Conservation (phyloP, 257 asterid species). For the Capsicum rhomboideum region DNA sequence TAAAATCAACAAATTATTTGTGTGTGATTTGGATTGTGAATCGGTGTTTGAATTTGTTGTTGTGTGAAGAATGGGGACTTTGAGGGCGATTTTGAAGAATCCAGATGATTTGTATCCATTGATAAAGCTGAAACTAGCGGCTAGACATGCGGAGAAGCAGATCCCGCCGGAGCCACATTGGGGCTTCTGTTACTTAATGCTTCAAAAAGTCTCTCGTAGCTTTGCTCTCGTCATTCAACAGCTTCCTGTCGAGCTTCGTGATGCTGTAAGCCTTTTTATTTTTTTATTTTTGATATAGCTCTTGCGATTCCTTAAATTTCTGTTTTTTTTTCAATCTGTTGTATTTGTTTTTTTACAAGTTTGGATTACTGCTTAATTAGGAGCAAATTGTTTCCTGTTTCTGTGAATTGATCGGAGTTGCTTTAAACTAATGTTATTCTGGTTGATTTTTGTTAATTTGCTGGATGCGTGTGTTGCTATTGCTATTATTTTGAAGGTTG, state of each 20-base stretch:
- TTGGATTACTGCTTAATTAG: not conserved
- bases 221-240: slow-evolving; percentile 87
- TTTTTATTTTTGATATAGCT: not conserved
- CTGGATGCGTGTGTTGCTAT: not conserved
- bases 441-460: not conserved
- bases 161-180: slow-evolving; percentile 89
- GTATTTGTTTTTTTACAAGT: not conserved
- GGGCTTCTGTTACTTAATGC: slow-evolving; percentile 89
- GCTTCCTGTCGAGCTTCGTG: slow-evolving; percentile 89
- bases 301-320: not conserved
- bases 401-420: not conserved
- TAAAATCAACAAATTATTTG: not conserved
- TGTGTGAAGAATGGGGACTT: slow-evolving; percentile 44
- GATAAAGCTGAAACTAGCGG: slow-evolving; percentile 71
- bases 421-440: not conserved
- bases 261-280: slow-evolving; percentile 53
- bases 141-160: slow-evolving; percentile 71
- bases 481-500: not conserved
- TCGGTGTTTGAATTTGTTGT: slow-evolving; percentile 8
- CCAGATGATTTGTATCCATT: slow-evolving; percentile 85
- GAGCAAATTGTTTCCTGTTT: not conserved
- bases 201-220: slow-evolving; percentile 86
- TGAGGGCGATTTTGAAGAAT: slow-evolving; percentile 67
- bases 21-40: not conserved
- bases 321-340: no score